Base-by-base conservation (phyloP, 805 yeast genomes). In the Metschnikowia proteae region DNA sequence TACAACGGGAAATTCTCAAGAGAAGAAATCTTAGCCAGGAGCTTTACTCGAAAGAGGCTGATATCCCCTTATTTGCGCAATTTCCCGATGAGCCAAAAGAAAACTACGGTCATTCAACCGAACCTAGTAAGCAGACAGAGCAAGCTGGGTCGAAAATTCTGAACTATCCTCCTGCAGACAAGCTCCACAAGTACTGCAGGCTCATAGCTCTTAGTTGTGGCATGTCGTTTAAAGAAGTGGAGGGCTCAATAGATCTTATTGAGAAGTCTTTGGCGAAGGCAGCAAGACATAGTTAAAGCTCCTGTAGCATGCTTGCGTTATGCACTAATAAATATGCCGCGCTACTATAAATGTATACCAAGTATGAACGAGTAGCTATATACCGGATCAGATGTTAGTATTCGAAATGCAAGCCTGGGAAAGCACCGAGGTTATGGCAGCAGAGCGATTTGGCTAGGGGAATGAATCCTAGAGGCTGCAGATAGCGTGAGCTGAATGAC, bases 171-270 rank as follows among this genome's bases (percentile, higher is more conserved):
- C 50, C 60, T 5, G 64, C 63, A 35, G 73, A 70, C 48, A 62
- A 61, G 40, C 60, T 71, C 30, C 62, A 62, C 58, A 73, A 73
- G 52, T 73, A 73, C 53, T 69, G 75, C 53, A 64, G 64, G 50
- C 60, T 73, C 47, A 68, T 73, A 6, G 65, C 76, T 10, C 55
- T 67, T 25, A 71, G 76, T 50, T 73, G 76, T 48, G 78, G 74
- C 10, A 69, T 73, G 74, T 56, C 67, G 38, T 53, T 70, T 46
- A 55, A 60, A 32, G 76, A 73, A 39, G 74, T 71, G 35, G 75
- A 73, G 47, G 60, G 58, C 32, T 65, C 71, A n/a, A 72, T 73
- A 43, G 75, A 72, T 50, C 60, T 69, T 51, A 70, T 73, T 33
- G 78, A 73, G 54, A 67, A 69, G 48, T 67, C 73, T 13, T 64